A percentile compares a stretch with the other conserved stretches of the same genome.
Evolutionary conservation across 2,329 filamentous ascomycete species (phyloP).

Genomic region (Sarocladium kiliense): DNA sequence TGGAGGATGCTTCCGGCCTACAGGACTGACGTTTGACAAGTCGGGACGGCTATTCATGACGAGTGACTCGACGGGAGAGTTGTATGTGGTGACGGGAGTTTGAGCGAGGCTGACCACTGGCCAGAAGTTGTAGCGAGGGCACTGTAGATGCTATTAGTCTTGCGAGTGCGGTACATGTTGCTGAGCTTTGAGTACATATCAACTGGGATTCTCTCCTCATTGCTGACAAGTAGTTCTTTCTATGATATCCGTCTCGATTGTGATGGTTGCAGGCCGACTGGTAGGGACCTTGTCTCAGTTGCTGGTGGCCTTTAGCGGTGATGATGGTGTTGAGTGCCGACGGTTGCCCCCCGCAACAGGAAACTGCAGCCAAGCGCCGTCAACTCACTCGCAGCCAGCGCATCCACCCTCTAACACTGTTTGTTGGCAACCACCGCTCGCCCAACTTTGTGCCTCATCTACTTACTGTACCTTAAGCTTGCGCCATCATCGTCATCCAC

Average conservation of each 20-base stretch:
- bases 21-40: slow-evolving; percentile 35
- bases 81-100: slow-evolving; percentile 37
- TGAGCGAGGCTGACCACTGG: not conserved
- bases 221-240: no score
- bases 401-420: not conserved
- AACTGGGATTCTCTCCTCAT: no score
- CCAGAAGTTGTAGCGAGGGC: no score
- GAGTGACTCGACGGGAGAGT: slow-evolving; percentile 49
- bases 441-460: not conserved
- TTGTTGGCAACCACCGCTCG: no score
- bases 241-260: no score
- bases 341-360: slow-evolving; percentile 4
- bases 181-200: no score
- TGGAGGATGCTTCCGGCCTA: slow-evolving; percentile 45
- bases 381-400: not conserved
- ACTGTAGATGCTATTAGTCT: no score
- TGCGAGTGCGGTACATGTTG: no score
- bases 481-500: not conserved
- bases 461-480: not conserved
- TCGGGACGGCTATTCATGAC: slow-evolving; percentile 46
- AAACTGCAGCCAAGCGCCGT: no score
- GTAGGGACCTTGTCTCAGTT: no score
- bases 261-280: no score
- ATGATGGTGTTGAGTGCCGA: not conserved
- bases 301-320: not conserved